Evolutionary conservation across 1,284 basidiomycete species (phyloP).

Genomic region (Rhodofomes roseus): DNA sequence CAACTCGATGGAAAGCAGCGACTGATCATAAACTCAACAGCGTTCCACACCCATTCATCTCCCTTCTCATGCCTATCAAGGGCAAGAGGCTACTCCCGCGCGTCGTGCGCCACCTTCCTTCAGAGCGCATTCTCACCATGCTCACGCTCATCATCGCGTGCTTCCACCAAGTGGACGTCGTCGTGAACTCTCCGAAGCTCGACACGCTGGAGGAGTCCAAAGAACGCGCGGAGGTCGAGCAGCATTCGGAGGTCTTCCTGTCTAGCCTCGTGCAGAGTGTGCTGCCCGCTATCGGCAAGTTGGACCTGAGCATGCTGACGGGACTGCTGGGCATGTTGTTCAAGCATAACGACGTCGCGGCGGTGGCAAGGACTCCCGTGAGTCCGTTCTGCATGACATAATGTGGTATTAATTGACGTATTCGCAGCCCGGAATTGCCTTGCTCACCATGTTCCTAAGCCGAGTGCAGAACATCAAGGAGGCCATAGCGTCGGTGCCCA

Average conservation of each 20-base stretch:
- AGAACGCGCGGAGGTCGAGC: slow-evolving; percentile 74
- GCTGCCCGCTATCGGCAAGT: slow-evolving; percentile 76
- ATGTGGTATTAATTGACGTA: slow-evolving; percentile 4
- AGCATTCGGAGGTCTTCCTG: slow-evolving; percentile 87
- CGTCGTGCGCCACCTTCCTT: slow-evolving; percentile 81
- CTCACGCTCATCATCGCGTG: slow-evolving; percentile 92
- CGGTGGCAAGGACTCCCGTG: slow-evolving; percentile 75
- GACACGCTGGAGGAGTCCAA: slow-evolving; percentile 63
- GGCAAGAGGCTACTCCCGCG: slow-evolving; percentile 93
- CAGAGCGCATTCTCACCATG: slow-evolving; percentile 80
- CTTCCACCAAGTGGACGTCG: slow-evolving; percentile 91
- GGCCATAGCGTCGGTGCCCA: slow-evolving; percentile 33
- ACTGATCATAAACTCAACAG: slow-evolving; percentile 34
- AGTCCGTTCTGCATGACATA: neutral
- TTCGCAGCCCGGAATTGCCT: slow-evolving; percentile 84
- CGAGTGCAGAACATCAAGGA: slow-evolving; percentile 91
- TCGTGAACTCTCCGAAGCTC: slow-evolving; percentile 68
- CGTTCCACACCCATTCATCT: slow-evolving; percentile 95
- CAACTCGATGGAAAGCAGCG: neutral
- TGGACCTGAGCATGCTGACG: slow-evolving; percentile 78
- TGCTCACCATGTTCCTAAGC: slow-evolving; percentile 90
- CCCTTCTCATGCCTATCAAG: slow-evolving; percentile 85
- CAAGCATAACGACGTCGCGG: slow-evolving; percentile 76
- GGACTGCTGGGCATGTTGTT: slow-evolving; percentile 86
- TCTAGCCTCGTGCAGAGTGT: slow-evolving; percentile 86